Base-by-base conservation (phyloP, 345 rosid species). In the Leavenworthia alabamica region DNA sequence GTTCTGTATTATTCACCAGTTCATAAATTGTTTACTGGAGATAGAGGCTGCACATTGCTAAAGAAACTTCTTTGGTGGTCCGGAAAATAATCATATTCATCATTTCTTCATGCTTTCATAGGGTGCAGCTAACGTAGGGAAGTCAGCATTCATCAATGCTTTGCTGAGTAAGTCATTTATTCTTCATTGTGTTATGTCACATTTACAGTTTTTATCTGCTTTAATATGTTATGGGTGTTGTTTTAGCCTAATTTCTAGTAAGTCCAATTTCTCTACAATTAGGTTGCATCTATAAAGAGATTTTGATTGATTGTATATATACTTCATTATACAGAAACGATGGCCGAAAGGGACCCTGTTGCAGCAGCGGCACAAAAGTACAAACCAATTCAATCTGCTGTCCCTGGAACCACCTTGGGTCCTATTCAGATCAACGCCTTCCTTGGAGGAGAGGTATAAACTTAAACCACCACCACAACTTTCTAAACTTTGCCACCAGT, bases 81-180 rank as follows among this genome's bases (percentile, higher is more conserved):
- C 39, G 6, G 28, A 8, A 59, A 35, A 51, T 52, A 59, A 51
- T 33, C 15, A 2, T 20, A 35, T 27, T 36, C 16, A 22, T 59
- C 31, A 52, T n/a, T 29, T 31, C 4, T 39, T 31, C 12, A 60
- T 54, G 41, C 26, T 60, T 60, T 54, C 33, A 5, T 72, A 92
- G 98, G 98, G 98, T 40, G 79, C 98, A 44, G 98, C 96, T 40
- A 92, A 92, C 70, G 98, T 92, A 56, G 98, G 98, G 54, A 92
- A 92, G 80, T 89, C 98, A 60, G 98, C 97, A 58, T 92, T 92
- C 78, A 89, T 86, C 78, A 86, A 83, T 75, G 93, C 95, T 42
- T 77, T 86, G 54, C 75, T 92, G 43, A 86, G 98, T 92, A 85
- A 82, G 97, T 81, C 13, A 2, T 46, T 28, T 51, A 35, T 31